phyloP scores from a whole-genome alignment of 495 filamentous ascomycete species.

The Hyaloscypha variabilis region DNA sequence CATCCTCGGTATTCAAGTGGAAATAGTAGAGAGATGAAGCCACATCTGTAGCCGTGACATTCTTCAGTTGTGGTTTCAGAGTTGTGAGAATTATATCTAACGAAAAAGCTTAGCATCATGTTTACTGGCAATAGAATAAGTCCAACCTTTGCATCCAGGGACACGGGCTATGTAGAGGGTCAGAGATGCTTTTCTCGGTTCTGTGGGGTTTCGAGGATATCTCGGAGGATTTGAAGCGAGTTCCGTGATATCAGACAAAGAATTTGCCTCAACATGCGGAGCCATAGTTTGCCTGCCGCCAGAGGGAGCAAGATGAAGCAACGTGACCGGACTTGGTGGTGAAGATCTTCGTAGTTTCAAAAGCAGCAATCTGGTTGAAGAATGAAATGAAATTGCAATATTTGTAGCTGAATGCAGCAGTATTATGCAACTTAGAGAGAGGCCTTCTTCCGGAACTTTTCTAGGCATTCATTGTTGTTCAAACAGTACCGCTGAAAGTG shows the following conservation, averaged over 20 bases:
- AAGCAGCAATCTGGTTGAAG: background rate
- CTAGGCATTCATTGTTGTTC: no score
- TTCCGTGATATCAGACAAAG: slow-evolving; percentile 75
- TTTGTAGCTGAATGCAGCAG: background rate
- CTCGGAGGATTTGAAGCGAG: slow-evolving; percentile 85
- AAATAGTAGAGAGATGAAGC: slow-evolving; percentile 88
- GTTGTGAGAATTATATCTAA: slow-evolving; percentile 94
- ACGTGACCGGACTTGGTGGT: background rate
- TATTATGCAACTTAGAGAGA: background rate
- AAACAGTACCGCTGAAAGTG: no score
- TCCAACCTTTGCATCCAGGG: slow-evolving; percentile 82
- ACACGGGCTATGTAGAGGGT: slow-evolving; percentile 90
- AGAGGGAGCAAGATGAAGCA: background rate
- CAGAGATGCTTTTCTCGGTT: slow-evolving; percentile 64
- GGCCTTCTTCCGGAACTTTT: background rate
- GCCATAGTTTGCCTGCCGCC: slow-evolving; percentile 15
- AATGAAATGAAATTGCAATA: background rate
- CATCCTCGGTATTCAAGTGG: slow-evolving; percentile 70
- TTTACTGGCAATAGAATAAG: slow-evolving; percentile 13
- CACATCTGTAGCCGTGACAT: slow-evolving; percentile 85
- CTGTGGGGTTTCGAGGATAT: slow-evolving; percentile 75
- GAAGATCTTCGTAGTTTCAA: background rate
- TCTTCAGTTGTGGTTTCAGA: slow-evolving; percentile 81
- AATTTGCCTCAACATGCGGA: slow-evolving; percentile 71
- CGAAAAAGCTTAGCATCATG: slow-evolving; percentile 11